phyloP scores from a whole-genome alignment of 805 yeast species.

The Starmera pachycereana region DNA sequence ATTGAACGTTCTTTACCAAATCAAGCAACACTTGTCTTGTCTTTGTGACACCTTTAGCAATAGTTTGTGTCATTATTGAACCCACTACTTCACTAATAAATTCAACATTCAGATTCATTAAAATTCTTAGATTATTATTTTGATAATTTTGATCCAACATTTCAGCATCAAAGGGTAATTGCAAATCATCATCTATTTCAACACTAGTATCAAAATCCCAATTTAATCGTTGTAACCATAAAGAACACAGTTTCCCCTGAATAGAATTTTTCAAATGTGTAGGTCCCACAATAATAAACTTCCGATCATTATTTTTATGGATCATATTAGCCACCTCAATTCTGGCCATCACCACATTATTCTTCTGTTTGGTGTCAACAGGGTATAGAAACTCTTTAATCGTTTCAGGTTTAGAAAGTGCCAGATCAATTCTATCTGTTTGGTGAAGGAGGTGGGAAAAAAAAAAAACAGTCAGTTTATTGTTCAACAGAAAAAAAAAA shows the following conservation, averaged over 20 bases:
- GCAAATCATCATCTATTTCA: no score
- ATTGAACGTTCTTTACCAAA: slow-evolving; percentile 32
- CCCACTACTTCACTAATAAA: slow-evolving; percentile 10
- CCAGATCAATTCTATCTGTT: background rate
- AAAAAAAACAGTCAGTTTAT: no score
- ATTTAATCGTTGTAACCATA: slow-evolving; percentile 22
- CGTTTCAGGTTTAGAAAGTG: slow-evolving; percentile 1
- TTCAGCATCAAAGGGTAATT: no score
- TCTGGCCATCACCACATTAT: background rate
- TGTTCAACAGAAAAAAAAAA: background rate
- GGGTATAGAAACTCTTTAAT: slow-evolving; percentile 3
- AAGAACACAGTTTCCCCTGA: slow-evolving; percentile 30
- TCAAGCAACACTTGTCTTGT: slow-evolving; percentile 29
- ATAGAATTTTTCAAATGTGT: slow-evolving; percentile 18
- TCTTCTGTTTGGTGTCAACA: background rate
- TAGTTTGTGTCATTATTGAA: slow-evolving; percentile 7
- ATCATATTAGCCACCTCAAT: background rate
- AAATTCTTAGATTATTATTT: background rate
- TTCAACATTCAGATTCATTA: slow-evolving; percentile 4
- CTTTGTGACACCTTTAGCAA: slow-evolving; percentile 30
- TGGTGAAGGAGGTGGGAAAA: background rate
- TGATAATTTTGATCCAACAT: background rate
- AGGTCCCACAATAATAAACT: slow-evolving; percentile 23
- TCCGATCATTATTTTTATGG: background rate
- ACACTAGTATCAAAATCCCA: no score